Percentiles rank a stretch among this genome's conserved stretches.
Conservation (phyloP, 192 early-diverging fungal genomes). For the Coemansia sp. region DNA sequence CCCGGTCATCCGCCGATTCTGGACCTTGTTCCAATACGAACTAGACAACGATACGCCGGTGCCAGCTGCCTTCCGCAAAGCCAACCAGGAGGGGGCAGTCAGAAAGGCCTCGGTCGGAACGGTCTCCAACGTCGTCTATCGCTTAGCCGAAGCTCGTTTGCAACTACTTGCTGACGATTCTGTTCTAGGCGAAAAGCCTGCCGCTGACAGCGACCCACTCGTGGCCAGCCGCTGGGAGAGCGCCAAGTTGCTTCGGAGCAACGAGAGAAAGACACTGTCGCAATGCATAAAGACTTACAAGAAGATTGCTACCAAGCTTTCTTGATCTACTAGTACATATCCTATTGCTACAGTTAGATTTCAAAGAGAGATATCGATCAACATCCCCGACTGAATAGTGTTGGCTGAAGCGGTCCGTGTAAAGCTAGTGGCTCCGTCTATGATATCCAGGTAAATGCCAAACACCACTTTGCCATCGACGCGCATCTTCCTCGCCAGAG, state of each 20-base stretch:
- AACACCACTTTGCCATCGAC: slow-evolving; percentile 52
- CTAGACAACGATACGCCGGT: slow-evolving; percentile 38
- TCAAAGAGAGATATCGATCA: slow-evolving; percentile 6
- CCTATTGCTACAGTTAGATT: background rate
- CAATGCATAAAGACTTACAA: slow-evolving; percentile 42
- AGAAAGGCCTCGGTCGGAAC: slow-evolving; percentile 26
- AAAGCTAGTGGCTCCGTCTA: background rate
- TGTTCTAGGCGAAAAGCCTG: slow-evolving; percentile 14
- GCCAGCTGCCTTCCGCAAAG: slow-evolving; percentile 37
- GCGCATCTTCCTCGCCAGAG: slow-evolving; percentile 47
- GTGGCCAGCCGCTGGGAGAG: slow-evolving; percentile 28
- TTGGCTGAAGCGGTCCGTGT: background rate
- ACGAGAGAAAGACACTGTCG: slow-evolving; percentile 32
- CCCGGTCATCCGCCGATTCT: slow-evolving; percentile 38
- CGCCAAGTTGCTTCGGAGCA: slow-evolving; percentile 38
- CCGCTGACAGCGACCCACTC: slow-evolving; percentile 10
- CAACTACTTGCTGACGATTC: slow-evolving; percentile 19
- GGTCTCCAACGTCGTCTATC: slow-evolving; percentile 25
- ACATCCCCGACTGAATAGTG: background rate
- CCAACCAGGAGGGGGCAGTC: slow-evolving; percentile 29
- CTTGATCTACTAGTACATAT: background rate
- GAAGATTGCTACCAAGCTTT: slow-evolving; percentile 27
- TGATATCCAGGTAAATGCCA: slow-evolving; percentile 45
- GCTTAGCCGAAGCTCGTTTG: slow-evolving; percentile 33
- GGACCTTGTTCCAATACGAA: slow-evolving; percentile 41